Conservation (phyloP, 306 rosid genomes). For the Lithocarpus polystachyus region DNA sequence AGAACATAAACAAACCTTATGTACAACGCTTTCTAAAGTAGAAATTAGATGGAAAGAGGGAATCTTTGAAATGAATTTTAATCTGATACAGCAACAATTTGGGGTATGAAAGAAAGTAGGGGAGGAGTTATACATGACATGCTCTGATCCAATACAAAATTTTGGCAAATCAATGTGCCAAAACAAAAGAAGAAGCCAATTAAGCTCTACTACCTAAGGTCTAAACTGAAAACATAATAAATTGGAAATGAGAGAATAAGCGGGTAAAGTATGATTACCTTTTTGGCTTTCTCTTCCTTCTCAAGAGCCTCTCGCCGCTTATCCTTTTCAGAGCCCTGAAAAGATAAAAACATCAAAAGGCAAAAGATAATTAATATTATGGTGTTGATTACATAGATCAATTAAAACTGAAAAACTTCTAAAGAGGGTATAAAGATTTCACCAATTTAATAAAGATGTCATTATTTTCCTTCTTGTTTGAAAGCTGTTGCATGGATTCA, state of each 20-base stretch:
- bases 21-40: too few species aligned
- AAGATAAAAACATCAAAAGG: constrained; percentile 3
- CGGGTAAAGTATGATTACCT: constrained; percentile 34
- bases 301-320: constrained; percentile 76
- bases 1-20: too few species aligned
- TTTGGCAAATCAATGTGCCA: background rate
- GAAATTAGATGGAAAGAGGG: too few species aligned
- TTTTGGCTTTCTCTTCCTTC: constrained; percentile 80
- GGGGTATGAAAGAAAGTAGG: too few species aligned
- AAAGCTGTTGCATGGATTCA: constrained; percentile 80
- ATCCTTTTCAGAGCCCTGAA: constrained; percentile 88
- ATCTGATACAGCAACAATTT: too few species aligned
- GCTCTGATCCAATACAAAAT: background rate
- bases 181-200: background rate
- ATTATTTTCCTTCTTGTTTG: constrained; percentile 77
- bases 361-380: background rate
- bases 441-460: constrained; percentile 87
- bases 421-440: background rate
- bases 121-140: too few species aligned
- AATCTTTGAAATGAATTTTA: too few species aligned
- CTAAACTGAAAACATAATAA: background rate
- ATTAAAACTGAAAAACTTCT: background rate
- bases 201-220: too few species aligned
- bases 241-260: background rate
- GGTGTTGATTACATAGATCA: background rate